Evolutionary conservation across 2,329 filamentous ascomycete species (phyloP).

Genomic region (Cladobotryum mycophilum): DNA sequence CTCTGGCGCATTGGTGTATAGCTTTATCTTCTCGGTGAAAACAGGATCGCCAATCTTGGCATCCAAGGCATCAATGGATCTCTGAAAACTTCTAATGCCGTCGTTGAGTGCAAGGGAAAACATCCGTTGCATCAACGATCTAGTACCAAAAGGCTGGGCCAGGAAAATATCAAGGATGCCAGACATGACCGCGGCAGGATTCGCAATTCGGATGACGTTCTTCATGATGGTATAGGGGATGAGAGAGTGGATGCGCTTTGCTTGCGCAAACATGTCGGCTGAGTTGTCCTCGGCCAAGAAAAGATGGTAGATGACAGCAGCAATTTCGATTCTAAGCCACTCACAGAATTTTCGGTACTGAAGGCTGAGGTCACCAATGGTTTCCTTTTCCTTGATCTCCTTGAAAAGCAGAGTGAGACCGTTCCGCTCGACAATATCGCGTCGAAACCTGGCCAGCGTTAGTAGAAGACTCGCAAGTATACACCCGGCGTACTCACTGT

Average conservation of each 20-base stretch:
- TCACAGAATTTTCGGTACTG: slow-evolving; percentile 98
- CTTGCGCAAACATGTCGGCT: slow-evolving; percentile 89
- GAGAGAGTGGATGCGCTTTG: slow-evolving; percentile 88
- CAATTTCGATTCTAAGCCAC: slow-evolving; percentile 95
- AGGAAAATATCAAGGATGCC: slow-evolving; percentile 90
- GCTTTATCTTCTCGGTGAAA: slow-evolving; percentile 73
- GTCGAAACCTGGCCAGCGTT: slow-evolving; percentile 46
- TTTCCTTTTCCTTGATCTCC: slow-evolving; percentile 86
- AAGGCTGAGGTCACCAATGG: slow-evolving; percentile 79
- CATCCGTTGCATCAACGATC: slow-evolving; percentile 88
- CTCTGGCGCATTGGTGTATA: slow-evolving; percentile 71
- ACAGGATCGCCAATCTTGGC: slow-evolving; percentile 74
- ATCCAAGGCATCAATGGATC: slow-evolving; percentile 72
- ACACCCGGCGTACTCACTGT: slow-evolving; percentile 49
- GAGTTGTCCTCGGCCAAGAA: slow-evolving; percentile 98
- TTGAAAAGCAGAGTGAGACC: slow-evolving; percentile 88
- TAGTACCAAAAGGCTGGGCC: slow-evolving; percentile 85
- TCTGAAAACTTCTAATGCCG: slow-evolving; percentile 80
- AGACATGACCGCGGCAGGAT: slow-evolving; percentile 96
- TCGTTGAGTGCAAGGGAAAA: slow-evolving; percentile 89
- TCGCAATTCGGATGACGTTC: slow-evolving; percentile 93
- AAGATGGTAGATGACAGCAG: slow-evolving; percentile 91
- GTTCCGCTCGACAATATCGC: slow-evolving; percentile 63
- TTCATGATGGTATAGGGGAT: slow-evolving; percentile 91
- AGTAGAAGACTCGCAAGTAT: slow-evolving; percentile 10